Base-by-base conservation (phyloP, 768 basidiomycete genomes). In the Auriculariales sp. region DNA sequence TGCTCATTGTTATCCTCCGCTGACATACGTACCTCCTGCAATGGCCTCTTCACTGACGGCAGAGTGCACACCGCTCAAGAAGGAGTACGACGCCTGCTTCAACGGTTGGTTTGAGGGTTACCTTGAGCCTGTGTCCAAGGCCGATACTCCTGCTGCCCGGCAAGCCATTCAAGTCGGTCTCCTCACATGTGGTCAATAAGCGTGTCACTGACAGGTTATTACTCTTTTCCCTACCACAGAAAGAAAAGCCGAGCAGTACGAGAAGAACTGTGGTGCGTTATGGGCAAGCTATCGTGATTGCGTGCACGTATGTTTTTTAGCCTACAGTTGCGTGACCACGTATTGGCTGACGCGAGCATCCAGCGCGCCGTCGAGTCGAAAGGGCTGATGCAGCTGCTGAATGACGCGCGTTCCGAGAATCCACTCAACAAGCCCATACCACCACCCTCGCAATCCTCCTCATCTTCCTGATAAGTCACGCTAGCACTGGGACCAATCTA, bases 41-140 rank as follows among this genome's bases (percentile, higher is more conserved):
- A 87, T 90, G 87, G 80, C 88, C 0, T 72, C 80, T 53, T 92
- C 89, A 51, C 75, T 97, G 22, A 78, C 84, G 1, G 68, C 77
- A 7, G 75, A 80, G 69, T 98, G 94, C 66, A 95, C 93, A 4
- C 82, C 86, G 0, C 72, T 94, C 51, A 97, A 98, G 64, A 78
- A 79, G 48, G 68, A 78, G 49, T 98, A 95, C 62, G 93, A 98
- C 64, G 71, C 85, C 0, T 98, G 93, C 70, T 98, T 98, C 69
- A 95, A 95, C 59, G 78, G 84, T 6, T 97, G 93, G 94, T 92
- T 99, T 57, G 92, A 95, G 64, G 90, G 88, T 10, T 99, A 97
- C 63, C 78, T 97, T 22, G 84, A 91, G 59, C 91, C 91, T 7
- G 80, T 78, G 9, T 70, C 83, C 15, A 58, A 66, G 25, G 59